Base-by-base conservation (phyloP, 768 basidiomycete genomes). In the Lepiota subincarnata region DNA sequence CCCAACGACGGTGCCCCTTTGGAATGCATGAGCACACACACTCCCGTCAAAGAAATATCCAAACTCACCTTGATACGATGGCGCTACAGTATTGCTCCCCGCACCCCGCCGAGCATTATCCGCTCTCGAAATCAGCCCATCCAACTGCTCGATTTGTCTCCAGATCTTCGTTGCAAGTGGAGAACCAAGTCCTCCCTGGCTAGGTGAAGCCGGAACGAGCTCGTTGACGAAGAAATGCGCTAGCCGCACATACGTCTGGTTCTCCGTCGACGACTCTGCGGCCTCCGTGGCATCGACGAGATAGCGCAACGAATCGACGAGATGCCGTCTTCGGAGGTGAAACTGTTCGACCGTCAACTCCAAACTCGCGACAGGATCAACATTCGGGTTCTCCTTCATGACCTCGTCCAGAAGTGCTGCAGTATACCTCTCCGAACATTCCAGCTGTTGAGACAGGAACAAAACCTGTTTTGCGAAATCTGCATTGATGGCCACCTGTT, bases 371-470 rank as follows among this genome's bases (percentile, higher is more conserved):
- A 81, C 74, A 4, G 80, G 70, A 2, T 68, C 72, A 13, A 86
- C 70, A 57, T 90, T 89, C 0, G 89, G 85, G 61, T 84, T 83
- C 55, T 77, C 70, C 0, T 77, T 60, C 70, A 85, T 84, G 38
- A 87, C 75, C 18, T 78, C 69, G 54, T 87, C 81, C 42, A 92
- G 73, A 14, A 92, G 78, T 18, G 75, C 74, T 3, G 92, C 89
- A 47, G 85, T 70, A 67, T 89, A 84, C 60, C 85, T 82, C 70
- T 96, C 93, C 11, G 93, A 95, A 59, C 83, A 83, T 61, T 82
- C 77, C 49, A 97, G 84, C 50, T 90, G 82, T 63, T 88, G 83
- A 0, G 93, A 82, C 51, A 95, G 80, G 68, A 91, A 89, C 51
- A 89, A 66, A 51, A 78, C 81, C 66, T 90, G 90, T 46, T 80